Evolutionary conservation across 805 yeast species (phyloP).

Genomic region (Wickerhamia fluorescens): DNA sequence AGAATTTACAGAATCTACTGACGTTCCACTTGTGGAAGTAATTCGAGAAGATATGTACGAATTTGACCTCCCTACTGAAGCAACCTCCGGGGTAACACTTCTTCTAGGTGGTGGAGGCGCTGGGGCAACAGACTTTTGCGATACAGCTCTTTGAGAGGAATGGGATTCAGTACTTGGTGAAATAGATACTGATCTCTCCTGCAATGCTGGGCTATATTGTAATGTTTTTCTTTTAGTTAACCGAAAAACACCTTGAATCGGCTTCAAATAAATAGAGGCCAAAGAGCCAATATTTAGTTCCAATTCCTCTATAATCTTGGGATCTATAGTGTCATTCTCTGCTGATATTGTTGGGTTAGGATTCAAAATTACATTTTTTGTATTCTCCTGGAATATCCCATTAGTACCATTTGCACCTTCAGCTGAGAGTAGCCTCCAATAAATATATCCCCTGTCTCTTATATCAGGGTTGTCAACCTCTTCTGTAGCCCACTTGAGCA

Average conservation of each 20-base stretch:
- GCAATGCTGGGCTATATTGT: constrained; percentile 40
- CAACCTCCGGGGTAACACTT: too few relatives aligned
- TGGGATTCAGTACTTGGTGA: constrained; percentile 4
- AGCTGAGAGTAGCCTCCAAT: constrained; percentile 70
- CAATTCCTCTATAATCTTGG: constrained; percentile 66
- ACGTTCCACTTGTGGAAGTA: too few relatives aligned
- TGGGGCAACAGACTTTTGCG: too few relatives aligned
- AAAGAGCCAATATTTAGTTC: constrained; percentile 76
- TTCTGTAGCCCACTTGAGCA: constrained; percentile 66
- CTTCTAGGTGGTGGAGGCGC: too few relatives aligned
- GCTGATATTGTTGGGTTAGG: constrained; percentile 56
- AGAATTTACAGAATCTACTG: too few relatives aligned
- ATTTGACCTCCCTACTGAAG: too few relatives aligned
- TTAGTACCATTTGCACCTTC: constrained; percentile 29
- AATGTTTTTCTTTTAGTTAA: constrained; percentile 46
- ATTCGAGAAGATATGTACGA: too few relatives aligned
- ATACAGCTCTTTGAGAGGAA: too few relatives aligned
- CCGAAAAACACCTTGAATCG: constrained; percentile 75
- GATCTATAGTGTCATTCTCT: constrained; percentile 65
- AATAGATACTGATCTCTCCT: constrained; percentile 13
- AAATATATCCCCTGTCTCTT: constrained; percentile 77
- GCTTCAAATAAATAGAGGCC: constrained; percentile 79
- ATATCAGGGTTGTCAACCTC: constrained; percentile 76
- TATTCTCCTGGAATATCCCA: constrained; percentile 31
- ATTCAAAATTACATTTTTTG: constrained; percentile 49